phyloP scores from a whole-genome alignment of 202 grass and related monocot genomes.

The Brachypodium distachyon region DNA sequence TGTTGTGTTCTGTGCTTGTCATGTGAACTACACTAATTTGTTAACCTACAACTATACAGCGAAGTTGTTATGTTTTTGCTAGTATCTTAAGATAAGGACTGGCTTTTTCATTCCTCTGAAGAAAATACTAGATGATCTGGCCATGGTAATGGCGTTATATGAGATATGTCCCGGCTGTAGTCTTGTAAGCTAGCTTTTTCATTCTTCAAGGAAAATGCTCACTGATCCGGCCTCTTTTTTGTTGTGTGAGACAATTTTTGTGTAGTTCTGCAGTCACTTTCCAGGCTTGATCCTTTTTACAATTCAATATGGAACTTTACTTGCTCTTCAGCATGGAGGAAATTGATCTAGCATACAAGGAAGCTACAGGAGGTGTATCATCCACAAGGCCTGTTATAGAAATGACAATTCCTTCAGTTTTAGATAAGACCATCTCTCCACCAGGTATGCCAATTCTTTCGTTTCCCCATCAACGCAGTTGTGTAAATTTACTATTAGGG shows the following conservation, averaged over 20 bases:
- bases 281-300: background rate
- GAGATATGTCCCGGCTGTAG: background rate
- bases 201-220: background rate
- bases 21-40: slow-evolving; percentile 8
- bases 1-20: background rate
- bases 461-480: background rate
- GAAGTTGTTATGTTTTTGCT: background rate
- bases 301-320: slow-evolving; percentile 10
- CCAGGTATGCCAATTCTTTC: slow-evolving; percentile 48
- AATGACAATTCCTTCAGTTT: slow-evolving; percentile 96
- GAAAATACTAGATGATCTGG: background rate
- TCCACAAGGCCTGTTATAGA: slow-evolving; percentile 96
- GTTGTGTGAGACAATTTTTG: background rate
- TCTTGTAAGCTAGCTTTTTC: background rate
- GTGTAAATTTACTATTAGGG: background rate
- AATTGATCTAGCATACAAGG: slow-evolving; percentile 75
- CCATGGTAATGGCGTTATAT: background rate
- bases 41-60: background rate
- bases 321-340: slow-evolving; percentile 72
- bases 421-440: slow-evolving; percentile 95
- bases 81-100: background rate
- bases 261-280: background rate
- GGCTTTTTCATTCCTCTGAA: no score
- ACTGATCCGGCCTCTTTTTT: background rate
- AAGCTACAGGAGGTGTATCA: slow-evolving; percentile 60